Evolutionary conservation across 2,329 filamentous ascomycete genomes (phyloP), one percentile per base, ranked within the genome.

Genomic region (Fusarium nematophilum): DNA sequence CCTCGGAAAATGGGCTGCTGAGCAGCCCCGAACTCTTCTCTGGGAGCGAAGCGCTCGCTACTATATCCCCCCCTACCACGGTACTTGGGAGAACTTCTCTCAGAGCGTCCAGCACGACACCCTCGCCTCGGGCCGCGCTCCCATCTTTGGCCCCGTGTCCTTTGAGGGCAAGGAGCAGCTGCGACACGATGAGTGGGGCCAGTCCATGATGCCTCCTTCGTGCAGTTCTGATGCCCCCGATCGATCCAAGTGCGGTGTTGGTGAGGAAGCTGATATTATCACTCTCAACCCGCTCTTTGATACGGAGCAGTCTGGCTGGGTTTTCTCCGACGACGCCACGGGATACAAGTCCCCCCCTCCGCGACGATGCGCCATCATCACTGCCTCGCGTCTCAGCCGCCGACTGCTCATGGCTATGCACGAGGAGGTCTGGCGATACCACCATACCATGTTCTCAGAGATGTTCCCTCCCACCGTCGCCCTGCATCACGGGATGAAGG

Each of bases 11-110:
- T 94, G 90, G 87, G 86, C 88, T 2, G 82, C 82, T 52, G 73
- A 84, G 42, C 90, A 94, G 70, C 86, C 88, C 2, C 85, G 90
- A 23, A 84, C 86, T 56, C 85, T 86, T n/a, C 79, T 92, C 9
- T 94, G 91, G 91, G 91, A 94, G 72, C 86, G 90, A 40, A 89
- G 86, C 43, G 83, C 87, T 18, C 87, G 90, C 59, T 94, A 93
- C 76, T 94, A 92, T 71, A 86, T 93, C 8, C 91, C 90, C 0
- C 78, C 79, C 0, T 79, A 87, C 27, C 90, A 93, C 67, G 89
- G 89, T 25, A 79, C 79, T 23, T 93, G 88, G 88, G 84, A 89
- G 31, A 86, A 92, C 68, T 93, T 93, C 72, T 85, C 82, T 8
- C 78, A 83, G 13, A 82, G 86, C 68, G 88, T 92, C 4, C 81